Conservation (phyloP, 1,284 basidiomycete species). For the Irpex rosettiformis region DNA sequence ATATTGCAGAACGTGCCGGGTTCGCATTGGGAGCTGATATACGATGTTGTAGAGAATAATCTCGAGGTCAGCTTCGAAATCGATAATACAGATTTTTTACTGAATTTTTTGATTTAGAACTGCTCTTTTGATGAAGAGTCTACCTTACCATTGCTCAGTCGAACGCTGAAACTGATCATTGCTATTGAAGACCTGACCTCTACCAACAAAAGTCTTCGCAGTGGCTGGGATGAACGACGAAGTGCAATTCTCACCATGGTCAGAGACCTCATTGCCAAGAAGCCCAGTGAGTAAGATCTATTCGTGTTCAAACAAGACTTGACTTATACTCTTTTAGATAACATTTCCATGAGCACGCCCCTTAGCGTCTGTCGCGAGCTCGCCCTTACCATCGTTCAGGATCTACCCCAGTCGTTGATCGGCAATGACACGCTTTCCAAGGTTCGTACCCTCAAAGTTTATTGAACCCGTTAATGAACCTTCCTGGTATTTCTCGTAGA, state of each 20-base stretch:
- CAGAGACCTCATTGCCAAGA: constrained; percentile 51
- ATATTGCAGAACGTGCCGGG: constrained; percentile 88
- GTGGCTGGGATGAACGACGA: constrained; percentile 65
- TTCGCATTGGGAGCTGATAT: constrained; percentile 89
- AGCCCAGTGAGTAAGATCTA: constrained; percentile 41
- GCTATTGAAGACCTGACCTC: constrained; percentile 67
- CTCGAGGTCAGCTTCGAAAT: constrained; percentile 61
- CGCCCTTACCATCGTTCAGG: constrained; percentile 64
- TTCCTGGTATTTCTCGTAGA: constrained; percentile 37
- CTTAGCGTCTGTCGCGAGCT: constrained; percentile 65
- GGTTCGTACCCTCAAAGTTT: constrained; percentile 31
- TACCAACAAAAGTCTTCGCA: constrained; percentile 73
- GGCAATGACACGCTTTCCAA: constrained; percentile 62
- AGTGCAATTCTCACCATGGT: constrained; percentile 52
- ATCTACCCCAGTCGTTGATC: constrained; percentile 62
- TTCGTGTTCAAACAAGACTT: background rate
- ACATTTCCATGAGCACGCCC: constrained; percentile 35
- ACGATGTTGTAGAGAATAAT: constrained; percentile 87
- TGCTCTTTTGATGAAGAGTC: constrained; percentile 57
- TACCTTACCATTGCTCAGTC: constrained; percentile 61
- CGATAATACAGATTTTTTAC: constrained; percentile 4
- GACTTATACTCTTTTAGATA: background rate
- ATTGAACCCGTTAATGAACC: background rate
- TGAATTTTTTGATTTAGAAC: constrained; percentile 38
- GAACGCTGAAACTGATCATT: constrained; percentile 69